Evolutionary conservation across 805 yeast genomes (phyloP).

Genomic region (Saccharomyces jurei): DNA sequence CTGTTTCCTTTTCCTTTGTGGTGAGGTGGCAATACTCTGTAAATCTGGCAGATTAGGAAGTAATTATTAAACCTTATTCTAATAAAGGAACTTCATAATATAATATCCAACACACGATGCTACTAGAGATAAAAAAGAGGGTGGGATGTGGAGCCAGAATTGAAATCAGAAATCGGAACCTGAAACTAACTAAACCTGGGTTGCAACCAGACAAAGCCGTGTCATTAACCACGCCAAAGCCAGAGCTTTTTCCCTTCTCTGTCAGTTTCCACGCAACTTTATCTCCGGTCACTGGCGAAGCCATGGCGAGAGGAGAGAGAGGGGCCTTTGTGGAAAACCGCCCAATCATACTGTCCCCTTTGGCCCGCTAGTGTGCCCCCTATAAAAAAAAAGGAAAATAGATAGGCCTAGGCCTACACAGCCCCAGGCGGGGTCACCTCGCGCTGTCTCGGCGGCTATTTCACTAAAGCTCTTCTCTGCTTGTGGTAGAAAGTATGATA

Average conservation of each 20-base stretch:
- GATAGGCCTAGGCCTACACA: background rate
- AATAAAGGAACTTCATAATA: background rate
- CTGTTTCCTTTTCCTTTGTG: background rate
- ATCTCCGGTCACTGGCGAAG: background rate
- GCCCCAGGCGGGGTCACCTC: background rate
- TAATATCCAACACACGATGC: background rate
- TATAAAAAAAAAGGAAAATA: background rate
- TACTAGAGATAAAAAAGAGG: background rate
- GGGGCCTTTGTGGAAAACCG: background rate
- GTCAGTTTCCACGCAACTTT: background rate
- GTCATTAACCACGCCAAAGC: background rate
- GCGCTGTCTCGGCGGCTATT: background rate
- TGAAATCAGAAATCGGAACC: background rate
- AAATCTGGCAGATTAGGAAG: background rate
- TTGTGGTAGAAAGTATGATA: too few relatives aligned
- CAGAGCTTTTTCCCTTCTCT: background rate
- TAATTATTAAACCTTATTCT: background rate
- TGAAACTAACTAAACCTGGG: background rate
- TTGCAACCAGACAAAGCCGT: background rate
- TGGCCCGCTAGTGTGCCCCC: background rate
- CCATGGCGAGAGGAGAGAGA: background rate
- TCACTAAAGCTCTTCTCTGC: background rate
- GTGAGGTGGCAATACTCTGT: background rate
- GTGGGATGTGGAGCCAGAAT: constrained; percentile 1
- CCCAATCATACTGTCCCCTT: background rate